Conservation (phyloP, 169 alveolate genomes). For the Perkinsus chesapeaki region DNA sequence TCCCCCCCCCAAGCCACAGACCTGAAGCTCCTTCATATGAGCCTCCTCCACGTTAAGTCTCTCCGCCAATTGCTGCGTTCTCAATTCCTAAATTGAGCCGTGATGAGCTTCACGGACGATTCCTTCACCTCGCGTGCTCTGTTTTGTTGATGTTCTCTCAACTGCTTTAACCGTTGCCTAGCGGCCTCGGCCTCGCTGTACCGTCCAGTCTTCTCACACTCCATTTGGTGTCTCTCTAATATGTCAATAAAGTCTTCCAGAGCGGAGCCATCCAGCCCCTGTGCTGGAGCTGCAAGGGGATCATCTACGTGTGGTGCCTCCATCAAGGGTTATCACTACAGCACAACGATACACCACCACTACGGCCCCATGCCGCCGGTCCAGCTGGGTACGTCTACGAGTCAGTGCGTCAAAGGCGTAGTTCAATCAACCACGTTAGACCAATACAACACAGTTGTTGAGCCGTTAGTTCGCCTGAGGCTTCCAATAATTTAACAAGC, state of each 20-base stretch:
- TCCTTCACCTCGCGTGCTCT: background rate
- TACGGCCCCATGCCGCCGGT: too few species aligned
- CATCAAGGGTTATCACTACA: background rate
- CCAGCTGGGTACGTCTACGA: too few species aligned
- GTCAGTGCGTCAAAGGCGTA: too few species aligned
- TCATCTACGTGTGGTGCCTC: background rate
- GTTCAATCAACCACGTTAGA: too few species aligned
- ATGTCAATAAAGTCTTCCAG: background rate
- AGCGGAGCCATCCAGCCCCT: background rate
- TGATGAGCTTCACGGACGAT: background rate
- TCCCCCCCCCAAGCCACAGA: background rate
- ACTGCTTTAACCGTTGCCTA: background rate
- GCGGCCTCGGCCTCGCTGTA: slow-evolving; percentile 10
- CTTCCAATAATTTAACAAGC: too few species aligned
- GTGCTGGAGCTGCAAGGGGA: background rate
- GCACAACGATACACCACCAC: too few species aligned
- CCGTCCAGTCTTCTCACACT: background rate
- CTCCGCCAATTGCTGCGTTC: slow-evolving; percentile 9
- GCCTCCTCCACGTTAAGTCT: slow-evolving; percentile 8
- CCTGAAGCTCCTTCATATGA: slow-evolving; percentile 14
- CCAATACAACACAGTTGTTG: too few species aligned
- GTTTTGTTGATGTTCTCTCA: background rate
- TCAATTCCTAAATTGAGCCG: background rate
- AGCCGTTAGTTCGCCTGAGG: too few species aligned
- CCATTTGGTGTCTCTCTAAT: background rate